phyloP scores from a whole-genome alignment of 2,329 filamentous ascomycete genomes.

The Mycosphaerella sp. region DNA sequence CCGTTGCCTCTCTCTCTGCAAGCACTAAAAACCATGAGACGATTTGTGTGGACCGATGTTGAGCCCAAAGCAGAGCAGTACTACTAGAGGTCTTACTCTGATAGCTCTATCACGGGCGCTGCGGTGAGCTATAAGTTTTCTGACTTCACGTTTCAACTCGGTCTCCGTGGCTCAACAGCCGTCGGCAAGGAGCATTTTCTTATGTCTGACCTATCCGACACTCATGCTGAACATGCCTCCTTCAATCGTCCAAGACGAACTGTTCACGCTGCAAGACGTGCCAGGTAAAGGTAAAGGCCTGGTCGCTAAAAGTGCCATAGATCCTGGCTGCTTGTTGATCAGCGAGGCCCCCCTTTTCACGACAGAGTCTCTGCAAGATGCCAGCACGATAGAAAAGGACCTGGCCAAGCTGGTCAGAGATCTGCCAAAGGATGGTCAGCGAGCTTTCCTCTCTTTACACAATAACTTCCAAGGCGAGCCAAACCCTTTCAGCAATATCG shows the following conservation, averaged over 20 bases:
- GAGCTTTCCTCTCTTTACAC: constrained; percentile 31
- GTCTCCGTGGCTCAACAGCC: no score
- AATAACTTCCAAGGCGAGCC: constrained; percentile 26
- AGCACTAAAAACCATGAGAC: no score
- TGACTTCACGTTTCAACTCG: no score
- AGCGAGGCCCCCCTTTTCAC: constrained; percentile 38
- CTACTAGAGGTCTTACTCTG: no score
- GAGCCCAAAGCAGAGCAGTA: no score
- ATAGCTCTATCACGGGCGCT: no score
- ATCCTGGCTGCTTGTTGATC: constrained; percentile 38
- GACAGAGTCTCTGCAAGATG: constrained; percentile 21
- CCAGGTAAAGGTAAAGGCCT: constrained; percentile 40
- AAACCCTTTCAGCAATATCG: constrained; percentile 31
- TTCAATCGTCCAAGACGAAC: neutral
- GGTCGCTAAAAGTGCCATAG: constrained; percentile 35
- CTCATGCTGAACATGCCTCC: constrained; percentile 5
- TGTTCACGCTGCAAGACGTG: constrained; percentile 16
- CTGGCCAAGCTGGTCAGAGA: constrained; percentile 24
- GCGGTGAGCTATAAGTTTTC: no score
- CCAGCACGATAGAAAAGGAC: constrained; percentile 18
- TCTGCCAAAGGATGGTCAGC: constrained; percentile 26
- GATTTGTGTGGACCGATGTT: no score
- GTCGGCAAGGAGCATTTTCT: no score
- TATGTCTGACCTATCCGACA: no score
- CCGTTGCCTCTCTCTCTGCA: no score